Evolutionary conservation across 2,329 filamentous ascomycete species (phyloP), one percentile per base, ranked within the genome.

Genomic region (Endocalyx cinctus): DNA sequence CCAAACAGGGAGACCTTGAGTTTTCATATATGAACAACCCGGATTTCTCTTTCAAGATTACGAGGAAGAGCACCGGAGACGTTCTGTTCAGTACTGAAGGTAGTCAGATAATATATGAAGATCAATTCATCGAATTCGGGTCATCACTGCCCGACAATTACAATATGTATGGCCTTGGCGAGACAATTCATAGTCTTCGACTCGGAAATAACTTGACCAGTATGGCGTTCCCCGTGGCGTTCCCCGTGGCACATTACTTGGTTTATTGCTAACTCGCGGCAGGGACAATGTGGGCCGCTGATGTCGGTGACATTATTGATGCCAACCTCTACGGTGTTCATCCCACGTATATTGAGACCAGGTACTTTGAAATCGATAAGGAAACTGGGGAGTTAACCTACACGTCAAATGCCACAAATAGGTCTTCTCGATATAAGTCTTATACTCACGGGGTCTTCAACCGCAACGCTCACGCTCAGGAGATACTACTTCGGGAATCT

Each of bases 301-400:
- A 89, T 57, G 70, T 71, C 18, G 82, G 74, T 6, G 80, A 84
- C 48, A 70, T 72, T 5, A 73, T 79, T 25, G 78, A 79, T 25
- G 56, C 65, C 10, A 89, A 89, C 47, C 66, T 88, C 5, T 92
- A 92, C 48, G 84, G 86, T 6, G 72, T 68, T 25, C 86, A 92
- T 46, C 82, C 86, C 0, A 78, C 89, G 50, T 92, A 90, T 52
- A 64, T 89, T 4, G 86, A 90, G 42, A 89, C 84, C 2, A 72
- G 84, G 37, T 90, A 88, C 59, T 87, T 79, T 47, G 69, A 80
- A 42, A 62, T 71, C 10, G 63, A 72, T 30, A 39, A 57, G 2
- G 54, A 61, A 2, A 63, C 65, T 4, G 70, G 70, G 4, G 58
- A 63, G 19, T 61, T 73, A 29, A 67, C 62, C 2, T 74, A 81